Conservation (phyloP, 306 rosid genomes). For the Leucaena leucocephala region DNA sequence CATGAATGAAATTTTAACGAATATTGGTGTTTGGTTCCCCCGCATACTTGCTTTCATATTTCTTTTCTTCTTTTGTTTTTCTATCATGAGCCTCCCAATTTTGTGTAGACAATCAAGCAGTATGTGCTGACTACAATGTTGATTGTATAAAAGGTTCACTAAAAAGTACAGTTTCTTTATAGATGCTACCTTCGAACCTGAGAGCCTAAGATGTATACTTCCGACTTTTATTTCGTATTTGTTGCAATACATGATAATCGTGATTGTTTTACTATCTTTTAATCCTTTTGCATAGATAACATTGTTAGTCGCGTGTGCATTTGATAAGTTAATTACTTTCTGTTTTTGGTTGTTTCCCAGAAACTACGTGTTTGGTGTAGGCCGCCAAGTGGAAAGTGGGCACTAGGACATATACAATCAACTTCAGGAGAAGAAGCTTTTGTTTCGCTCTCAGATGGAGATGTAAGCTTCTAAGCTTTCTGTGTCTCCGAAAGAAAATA, state of each 20-base stretch:
- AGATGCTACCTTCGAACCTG: background rate
- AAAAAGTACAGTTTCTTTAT: constrained; percentile 1
- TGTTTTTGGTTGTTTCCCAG: constrained; percentile 55
- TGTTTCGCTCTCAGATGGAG: constrained; percentile 71
- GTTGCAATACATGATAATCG: constrained; percentile 15
- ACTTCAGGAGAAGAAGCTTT: constrained; percentile 67
- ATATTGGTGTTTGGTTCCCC: constrained; percentile 16
- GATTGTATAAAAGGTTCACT: background rate
- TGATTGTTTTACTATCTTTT: constrained; percentile 24
- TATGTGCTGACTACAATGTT: background rate
- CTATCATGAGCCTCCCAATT: constrained; percentile 46
- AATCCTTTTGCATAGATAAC: constrained; percentile 7
- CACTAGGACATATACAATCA: constrained; percentile 77
- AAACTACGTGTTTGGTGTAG: constrained; percentile 93
- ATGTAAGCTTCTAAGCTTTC: constrained; percentile 54
- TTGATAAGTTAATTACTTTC: constrained; percentile 32
- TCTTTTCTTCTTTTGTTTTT: constrained; percentile 22
- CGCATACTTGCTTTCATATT: constrained; percentile 22
- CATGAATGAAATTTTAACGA: constrained; percentile 6
- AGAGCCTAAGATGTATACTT: constrained; percentile 13
- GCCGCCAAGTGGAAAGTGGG: constrained; percentile 77
- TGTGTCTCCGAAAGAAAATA: constrained; percentile 17
- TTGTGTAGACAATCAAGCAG: background rate
- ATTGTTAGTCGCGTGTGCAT: constrained; percentile 33
- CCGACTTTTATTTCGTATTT: constrained; percentile 16